Conservation (phyloP, 108 stramenopile genomes). For the Cyclotella atomus region DNA sequence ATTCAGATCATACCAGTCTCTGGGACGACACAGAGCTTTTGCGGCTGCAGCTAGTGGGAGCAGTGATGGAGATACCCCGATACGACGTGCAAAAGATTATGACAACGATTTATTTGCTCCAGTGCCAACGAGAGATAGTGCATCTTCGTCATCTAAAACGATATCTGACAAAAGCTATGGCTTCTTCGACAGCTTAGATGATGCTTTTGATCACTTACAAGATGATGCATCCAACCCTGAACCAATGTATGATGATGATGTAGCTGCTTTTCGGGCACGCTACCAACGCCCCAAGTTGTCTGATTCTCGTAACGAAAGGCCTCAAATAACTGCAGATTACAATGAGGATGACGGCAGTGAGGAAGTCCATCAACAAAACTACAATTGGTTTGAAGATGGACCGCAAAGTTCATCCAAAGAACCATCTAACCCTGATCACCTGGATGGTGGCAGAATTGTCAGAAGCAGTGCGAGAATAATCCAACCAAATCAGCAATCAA, state of each 20-base stretch:
- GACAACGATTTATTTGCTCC: slow-evolving; percentile 12
- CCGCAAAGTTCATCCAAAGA: background rate
- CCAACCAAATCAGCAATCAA: background rate
- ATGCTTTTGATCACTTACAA: background rate
- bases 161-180: background rate
- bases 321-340: background rate
- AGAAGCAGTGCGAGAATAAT: background rate
- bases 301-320: background rate
- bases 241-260: slow-evolving; percentile 4
- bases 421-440: background rate
- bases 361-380: background rate
- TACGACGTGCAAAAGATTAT: slow-evolving; percentile 13
- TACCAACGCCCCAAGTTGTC: background rate
- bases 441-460: background rate
- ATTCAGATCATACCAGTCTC: too few relatives aligned
- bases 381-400: slow-evolving; percentile 6
- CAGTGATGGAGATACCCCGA: background rate
- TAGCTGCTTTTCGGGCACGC: slow-evolving; percentile 5
- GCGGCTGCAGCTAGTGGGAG: background rate
- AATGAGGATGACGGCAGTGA: too few relatives aligned
- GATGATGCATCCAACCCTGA: background rate
- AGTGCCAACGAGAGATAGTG: background rate
- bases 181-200: slow-evolving; percentile 5
- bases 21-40: too few relatives aligned
- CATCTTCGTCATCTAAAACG: background rate